These are phyloP conservation scores for Globisporangium spinosum DNA, from an alignment of 352 stramenopile genomes.

Conservation along the genomic window DNA sequence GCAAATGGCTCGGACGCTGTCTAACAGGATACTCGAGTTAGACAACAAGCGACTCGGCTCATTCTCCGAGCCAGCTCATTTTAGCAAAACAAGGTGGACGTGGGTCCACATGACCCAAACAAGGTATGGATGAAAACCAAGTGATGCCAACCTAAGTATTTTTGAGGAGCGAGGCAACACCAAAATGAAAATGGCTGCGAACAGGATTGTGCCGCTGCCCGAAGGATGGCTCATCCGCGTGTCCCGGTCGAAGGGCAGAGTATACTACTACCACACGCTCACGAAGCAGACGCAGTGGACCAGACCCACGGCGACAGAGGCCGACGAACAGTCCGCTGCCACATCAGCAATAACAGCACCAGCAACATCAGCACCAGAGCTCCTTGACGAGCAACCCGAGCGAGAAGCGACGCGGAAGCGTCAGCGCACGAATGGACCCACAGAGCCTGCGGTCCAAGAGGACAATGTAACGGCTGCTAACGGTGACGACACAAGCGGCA, in stretches of 20 bases:
- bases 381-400: slow-evolving; percentile 5
- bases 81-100: no score
- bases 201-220: slow-evolving; percentile 31
- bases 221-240: slow-evolving; percentile 57
- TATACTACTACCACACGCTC: slow-evolving; percentile 64
- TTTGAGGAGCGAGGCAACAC: no score
- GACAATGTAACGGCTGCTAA: no score
- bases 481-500: neutral
- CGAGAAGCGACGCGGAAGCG: slow-evolving; percentile 22
- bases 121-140: no score
- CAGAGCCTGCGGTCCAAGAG: neutral
- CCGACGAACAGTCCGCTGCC: neutral
- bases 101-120: no score
- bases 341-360: neutral
- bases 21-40: no score
- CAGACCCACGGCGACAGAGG: slow-evolving; percentile 25
- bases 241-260: slow-evolving; percentile 61
- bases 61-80: no score
- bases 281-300: slow-evolving; percentile 59
- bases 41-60: no score
- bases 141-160: no score
- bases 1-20: no score
- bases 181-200: slow-evolving; percentile 1
- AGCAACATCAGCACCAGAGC: neutral
- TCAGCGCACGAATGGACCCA: slow-evolving; percentile 9